Evolutionary conservation across 108 stramenopile genomes (phyloP), one percentile per base, ranked within the genome.

Genomic region (Pseudonitzschia multistriata): DNA sequence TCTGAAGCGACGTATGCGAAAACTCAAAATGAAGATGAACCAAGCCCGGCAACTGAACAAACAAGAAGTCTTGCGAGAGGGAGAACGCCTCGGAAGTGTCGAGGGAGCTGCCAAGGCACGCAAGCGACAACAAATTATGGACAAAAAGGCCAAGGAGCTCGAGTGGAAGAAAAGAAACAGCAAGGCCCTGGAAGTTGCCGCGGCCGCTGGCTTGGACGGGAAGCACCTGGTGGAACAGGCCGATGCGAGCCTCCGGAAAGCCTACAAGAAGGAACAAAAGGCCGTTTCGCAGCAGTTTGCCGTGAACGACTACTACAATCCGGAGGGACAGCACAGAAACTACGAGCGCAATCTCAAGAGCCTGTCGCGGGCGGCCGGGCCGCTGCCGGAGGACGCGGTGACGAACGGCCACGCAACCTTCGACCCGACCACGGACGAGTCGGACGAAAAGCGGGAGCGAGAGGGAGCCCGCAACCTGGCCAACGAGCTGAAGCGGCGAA

Each of bases 31-130:
- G 54, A 93, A 92, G 75, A 93, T 93, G 74, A 96, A 96, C 70
- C 91, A 96, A 73, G 92, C 92, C 7, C 87, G 92, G 3, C 81
- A 81, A 62, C 77, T 96, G 28, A 96, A 96, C 77, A 80, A 82
- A 65, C 80, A 83, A 25, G 91, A 89, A 70, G 89, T 91, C 34
- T 60, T 85, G 50, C 71, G 68, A 21, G 93, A 95, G 63, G 93
- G 90, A 42, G 82, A 87, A 62, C 77, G 91, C 27, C 63, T 91
- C 64, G 87, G 87, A 6, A 84, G 84, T 31, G 82, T 79, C 10
- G 90, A 91, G 67, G 90, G 85, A 14, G 73, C 50, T 47, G 59
- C 59, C 28, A 78, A 83, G 67, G 85, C 85, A 53, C 83, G 88
- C 25, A 79, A 78, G 65, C 82, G 81, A 10, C 74, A 78, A 63